Evolutionary conservation across 768 basidiomycete species (phyloP).

Genomic region (Nevesoporus exiguus): DNA sequence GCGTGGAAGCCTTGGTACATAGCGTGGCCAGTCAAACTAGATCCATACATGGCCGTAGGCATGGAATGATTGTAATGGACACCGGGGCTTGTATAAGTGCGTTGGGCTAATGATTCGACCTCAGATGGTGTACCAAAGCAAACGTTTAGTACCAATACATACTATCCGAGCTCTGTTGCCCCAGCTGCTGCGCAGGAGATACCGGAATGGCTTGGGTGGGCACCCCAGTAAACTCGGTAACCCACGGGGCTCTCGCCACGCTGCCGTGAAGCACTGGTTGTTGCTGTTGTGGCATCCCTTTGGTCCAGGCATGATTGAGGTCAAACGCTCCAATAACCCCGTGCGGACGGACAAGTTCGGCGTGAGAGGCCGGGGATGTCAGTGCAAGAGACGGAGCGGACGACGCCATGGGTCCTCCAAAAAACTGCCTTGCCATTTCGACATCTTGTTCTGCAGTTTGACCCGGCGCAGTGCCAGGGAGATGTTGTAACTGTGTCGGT

Average conservation of each 20-base stretch:
- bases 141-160: not conserved
- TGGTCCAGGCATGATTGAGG: constrained; percentile 51
- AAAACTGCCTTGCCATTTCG: constrained; percentile 77
- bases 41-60: constrained; percentile 29
- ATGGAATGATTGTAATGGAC: constrained; percentile 38
- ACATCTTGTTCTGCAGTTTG: constrained; percentile 62
- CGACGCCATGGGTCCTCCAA: constrained; percentile 44
- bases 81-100: constrained; percentile 36
- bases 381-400: constrained; percentile 35
- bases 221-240: constrained; percentile 48
- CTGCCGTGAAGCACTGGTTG: constrained; percentile 36
- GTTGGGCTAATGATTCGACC: constrained; percentile 28
- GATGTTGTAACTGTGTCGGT: constrained; percentile 60
- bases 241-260: constrained; percentile 44
- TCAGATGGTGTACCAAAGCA: constrained; percentile 4
- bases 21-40: constrained; percentile 32
- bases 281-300: constrained; percentile 46
- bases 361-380: constrained; percentile 30
- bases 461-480: constrained; percentile 54
- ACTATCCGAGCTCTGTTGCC: constrained; percentile 27
- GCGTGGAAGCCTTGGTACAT: constrained; percentile 33
- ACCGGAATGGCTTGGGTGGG: constrained; percentile 22
- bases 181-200: constrained; percentile 33
- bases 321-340: constrained; percentile 33
- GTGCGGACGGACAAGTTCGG: constrained; percentile 27